phyloP scores from a whole-genome alignment of 352 stramenopile species.

The Pythium dissotocum region DNA sequence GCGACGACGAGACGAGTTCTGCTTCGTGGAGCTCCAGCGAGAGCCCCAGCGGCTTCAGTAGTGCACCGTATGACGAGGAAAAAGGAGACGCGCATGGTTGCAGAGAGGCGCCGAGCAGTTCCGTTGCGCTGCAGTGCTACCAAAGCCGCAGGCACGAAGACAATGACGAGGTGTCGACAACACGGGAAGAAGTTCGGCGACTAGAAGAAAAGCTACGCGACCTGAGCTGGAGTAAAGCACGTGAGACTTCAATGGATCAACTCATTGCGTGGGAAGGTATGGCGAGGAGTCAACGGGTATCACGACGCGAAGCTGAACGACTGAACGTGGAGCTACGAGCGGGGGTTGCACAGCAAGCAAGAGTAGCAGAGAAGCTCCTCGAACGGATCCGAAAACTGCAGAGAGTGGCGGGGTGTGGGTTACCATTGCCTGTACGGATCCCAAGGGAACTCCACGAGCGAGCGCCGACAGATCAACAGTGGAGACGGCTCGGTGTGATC shows the following conservation, averaged over 20 bases:
- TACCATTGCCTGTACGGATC: background rate
- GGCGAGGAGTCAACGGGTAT: background rate
- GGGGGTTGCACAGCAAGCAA: background rate
- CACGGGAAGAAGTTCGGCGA: background rate
- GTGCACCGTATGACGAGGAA: background rate
- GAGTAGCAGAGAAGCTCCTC: background rate
- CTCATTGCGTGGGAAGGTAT: background rate
- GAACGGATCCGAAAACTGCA: background rate
- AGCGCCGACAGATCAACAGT: background rate
- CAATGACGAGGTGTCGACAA: background rate
- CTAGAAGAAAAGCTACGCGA: background rate
- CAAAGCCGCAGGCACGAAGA: background rate
- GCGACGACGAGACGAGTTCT: background rate
- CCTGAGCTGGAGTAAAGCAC: background rate
- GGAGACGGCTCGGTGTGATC: background rate
- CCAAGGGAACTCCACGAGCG: background rate
- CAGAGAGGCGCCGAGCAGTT: too few relatives aligned
- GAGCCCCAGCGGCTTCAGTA: background rate
- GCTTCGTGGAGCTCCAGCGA: background rate
- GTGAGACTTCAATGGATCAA: background rate
- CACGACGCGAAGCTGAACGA: background rate
- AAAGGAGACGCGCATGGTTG: background rate
- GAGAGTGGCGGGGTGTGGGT: background rate
- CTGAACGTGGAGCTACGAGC: background rate
- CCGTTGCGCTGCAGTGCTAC: background rate